Evolutionary conservation across 2,329 filamentous ascomycete genomes (phyloP), one percentile per base, ranked within the genome.

Genomic region (Acephala macrosclerotiorum): DNA sequence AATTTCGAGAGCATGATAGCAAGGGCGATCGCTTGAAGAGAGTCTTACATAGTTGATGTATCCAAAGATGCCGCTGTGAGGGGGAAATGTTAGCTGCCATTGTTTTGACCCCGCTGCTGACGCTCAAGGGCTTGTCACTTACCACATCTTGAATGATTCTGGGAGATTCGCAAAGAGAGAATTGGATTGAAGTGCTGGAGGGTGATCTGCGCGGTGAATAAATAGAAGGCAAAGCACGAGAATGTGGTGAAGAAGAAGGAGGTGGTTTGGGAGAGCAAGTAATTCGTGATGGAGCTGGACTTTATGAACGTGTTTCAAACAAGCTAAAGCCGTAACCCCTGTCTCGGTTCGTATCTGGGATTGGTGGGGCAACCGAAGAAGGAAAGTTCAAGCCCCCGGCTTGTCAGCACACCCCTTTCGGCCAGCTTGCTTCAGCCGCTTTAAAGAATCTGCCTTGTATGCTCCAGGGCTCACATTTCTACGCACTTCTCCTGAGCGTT

Each of bases 51-150:
- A 25, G 47, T 57, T 33, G 18, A 57, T 40, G 18, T 57, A 57
- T 36, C 55, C 55, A 29, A 57, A 57, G 36, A 57, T 57, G 16
- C 55, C 55, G 38, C 55, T 57, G 55, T 20, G 26, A 22, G 55
- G 14, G 6, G 18, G 25, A 12, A 29, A n/a, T 4, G 18, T 57
- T 38, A 57, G 55, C 55, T 57, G 20, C 20, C 20, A n/a, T 57
- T 20, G 55, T 57, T 57, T 35, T 36, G 29, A 57, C 35, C 20
- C 29, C 29, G 33, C 29, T 8, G 49, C 26, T 18, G 4, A 29
- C 11, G 11, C n/a, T 12, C 33, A 29, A 1, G 18, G 29, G 33
- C 16, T 35, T 29, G n/a, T 4, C 7, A 57, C 55, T 38, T 57
- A 57, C 55, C 55, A 57, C 55, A 57, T 57, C 29, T 57, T 57